These are phyloP conservation scores for Trichothecium sympodiale DNA, from an alignment of 2,329 filamentous ascomycete genomes.

Conservation along the genomic window DNA sequence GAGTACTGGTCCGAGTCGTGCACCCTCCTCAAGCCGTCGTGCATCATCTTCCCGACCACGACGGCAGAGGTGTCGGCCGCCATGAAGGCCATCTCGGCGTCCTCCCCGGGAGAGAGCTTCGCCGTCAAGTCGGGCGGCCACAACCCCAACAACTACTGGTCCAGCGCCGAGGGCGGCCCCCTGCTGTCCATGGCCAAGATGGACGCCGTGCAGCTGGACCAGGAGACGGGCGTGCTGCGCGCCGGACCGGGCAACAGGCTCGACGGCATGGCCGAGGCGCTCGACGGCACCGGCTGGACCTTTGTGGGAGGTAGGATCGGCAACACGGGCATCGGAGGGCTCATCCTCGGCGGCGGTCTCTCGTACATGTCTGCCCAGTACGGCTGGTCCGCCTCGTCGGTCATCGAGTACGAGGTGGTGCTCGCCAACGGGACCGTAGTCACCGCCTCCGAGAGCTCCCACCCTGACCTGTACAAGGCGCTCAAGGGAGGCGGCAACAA, in stretches of 20 bases:
- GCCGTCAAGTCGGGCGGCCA: slow-evolving; percentile 48
- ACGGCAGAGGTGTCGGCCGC: slow-evolving; percentile 39
- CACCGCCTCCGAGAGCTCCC: slow-evolving; percentile 25
- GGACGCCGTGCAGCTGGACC: slow-evolving; percentile 26
- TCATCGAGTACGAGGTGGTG: slow-evolving; percentile 40
- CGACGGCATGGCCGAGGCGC: slow-evolving; percentile 25
- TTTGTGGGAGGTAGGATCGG: slow-evolving; percentile 32
- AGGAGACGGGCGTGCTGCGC: slow-evolving; percentile 22
- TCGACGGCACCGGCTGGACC: slow-evolving; percentile 29
- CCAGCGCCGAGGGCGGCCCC: slow-evolving; percentile 36
- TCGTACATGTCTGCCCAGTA: slow-evolving; percentile 39
- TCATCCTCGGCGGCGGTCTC: slow-evolving; percentile 40
- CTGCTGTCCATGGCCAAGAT: slow-evolving; percentile 36
- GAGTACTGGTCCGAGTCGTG: slow-evolving; percentile 35
- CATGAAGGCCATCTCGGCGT: slow-evolving; percentile 32
- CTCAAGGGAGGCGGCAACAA: slow-evolving; percentile 47
- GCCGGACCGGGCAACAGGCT: slow-evolving; percentile 35
- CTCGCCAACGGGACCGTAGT: slow-evolving; percentile 36
- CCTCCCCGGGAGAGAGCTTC: no score
- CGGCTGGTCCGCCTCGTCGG: slow-evolving; percentile 39
- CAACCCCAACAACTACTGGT: slow-evolving; percentile 40
- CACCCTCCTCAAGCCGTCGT: slow-evolving; percentile 30
- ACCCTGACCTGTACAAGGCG: slow-evolving; percentile 39
- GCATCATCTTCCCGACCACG: slow-evolving; percentile 34
- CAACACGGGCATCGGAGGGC: slow-evolving; percentile 36